Conservation (phyloP, 2,329 filamentous ascomycete species). For the Monilinia vaccinii-corymbosi region DNA sequence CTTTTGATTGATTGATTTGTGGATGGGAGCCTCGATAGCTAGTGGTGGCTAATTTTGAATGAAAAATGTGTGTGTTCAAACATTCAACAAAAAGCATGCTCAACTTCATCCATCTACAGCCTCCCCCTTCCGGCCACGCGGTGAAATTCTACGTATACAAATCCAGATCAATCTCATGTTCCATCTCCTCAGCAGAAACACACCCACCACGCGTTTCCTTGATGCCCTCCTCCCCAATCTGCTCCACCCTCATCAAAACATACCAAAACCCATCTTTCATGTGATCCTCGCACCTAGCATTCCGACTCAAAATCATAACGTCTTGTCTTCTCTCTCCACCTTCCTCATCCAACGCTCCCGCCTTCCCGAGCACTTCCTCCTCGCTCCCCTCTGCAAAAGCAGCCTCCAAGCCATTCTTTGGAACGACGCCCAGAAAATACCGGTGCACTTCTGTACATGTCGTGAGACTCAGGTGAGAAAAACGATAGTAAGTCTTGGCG, state of each 20-base stretch:
- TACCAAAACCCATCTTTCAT: slow-evolving; percentile 6
- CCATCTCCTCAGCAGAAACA: not conserved
- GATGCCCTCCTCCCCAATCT: not conserved
- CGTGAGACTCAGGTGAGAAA: not conserved
- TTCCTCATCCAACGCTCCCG: not conserved
- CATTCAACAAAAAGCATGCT: not conserved
- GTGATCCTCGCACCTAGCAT: slow-evolving; percentile 4
- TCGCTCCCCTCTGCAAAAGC: not conserved
- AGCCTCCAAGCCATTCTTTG: not conserved
- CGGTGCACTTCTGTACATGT: slow-evolving; percentile 3
- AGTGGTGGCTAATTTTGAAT: not conserved
- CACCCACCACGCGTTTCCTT: not conserved
- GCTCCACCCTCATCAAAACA: slow-evolving; percentile 5
- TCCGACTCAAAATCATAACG: slow-evolving; percentile 9
- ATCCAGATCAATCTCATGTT: slow-evolving; percentile 4
- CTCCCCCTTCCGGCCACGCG: no score
- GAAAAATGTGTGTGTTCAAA: not conserved
- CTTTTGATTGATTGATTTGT: not conserved
- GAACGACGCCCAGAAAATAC: not conserved
- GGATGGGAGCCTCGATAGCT: no score
- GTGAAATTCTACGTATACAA: not conserved
- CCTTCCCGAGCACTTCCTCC: not conserved
- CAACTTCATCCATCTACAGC: not conserved
- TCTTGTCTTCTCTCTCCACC: not conserved
- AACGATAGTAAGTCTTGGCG: not conserved